Base-by-base conservation (phyloP, 768 basidiomycete genomes). In the Xerocomellus chrysenteron region DNA sequence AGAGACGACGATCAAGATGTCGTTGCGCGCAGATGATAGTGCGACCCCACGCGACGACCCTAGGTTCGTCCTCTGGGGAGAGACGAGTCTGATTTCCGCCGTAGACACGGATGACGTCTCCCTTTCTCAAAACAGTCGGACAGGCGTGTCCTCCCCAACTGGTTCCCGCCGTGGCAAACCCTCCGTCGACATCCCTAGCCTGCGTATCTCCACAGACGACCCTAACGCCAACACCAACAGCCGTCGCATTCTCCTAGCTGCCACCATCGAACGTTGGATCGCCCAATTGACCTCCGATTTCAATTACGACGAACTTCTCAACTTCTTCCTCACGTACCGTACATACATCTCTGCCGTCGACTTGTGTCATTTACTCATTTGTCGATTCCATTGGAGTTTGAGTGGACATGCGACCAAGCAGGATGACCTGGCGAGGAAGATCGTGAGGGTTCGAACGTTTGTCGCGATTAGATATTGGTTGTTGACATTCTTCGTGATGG, bases 221-320 rank as follows among this genome's bases (percentile, higher is more conserved):
- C 35, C 74, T 40, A 75, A 65, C 28, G 71, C 67, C 59, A 72
- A 68, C 51, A 13, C 50, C 5, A 46, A 58, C 30, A 16, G 17
- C n/a, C 55, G 37, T 43, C 73, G 67, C 60, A 76, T 91, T 26
- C 76, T 96, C n/a, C 76, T 95, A 14, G 94, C 92, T 0, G 93
- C 93, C 5, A 94, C 92, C 4, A 92, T 95, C 64, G 94, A 95
- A 69, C 86, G 94, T 0, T 93, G 92, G 91, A 87, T 97, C 52
- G 92, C 91, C 1, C 92, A 96, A 65, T 75, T 96, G 47, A 95
- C 94, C 32, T 89, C 87, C 63, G 86, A 90, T 63, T 76, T 94
- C 64, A 85, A 90, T 70, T 90, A 92, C 55, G 92, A 94, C 68
- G 90, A 94, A 63, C 78, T 94, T 30, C 80, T 93, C 54, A 86